Evolutionary conservation across 345 rosid genomes (phyloP).

Genomic region (Pseudoturritis turrita): DNA sequence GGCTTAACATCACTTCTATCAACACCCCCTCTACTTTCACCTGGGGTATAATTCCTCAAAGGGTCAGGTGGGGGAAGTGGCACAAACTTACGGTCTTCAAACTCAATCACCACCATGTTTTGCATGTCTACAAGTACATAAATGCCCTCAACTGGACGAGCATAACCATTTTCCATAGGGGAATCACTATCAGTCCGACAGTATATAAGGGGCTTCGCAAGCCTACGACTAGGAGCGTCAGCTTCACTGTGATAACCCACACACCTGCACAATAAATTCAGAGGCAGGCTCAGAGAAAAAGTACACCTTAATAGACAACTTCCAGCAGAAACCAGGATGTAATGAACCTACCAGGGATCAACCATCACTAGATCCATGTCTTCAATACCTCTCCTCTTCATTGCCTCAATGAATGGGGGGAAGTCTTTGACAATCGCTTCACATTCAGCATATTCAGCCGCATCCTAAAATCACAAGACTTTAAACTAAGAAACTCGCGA

Average conservation of each 20-base stretch:
- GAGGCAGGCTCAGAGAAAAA: neutral
- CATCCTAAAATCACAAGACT: conserved; percentile 47
- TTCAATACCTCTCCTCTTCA: conserved; percentile 86
- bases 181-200: conserved; percentile 92
- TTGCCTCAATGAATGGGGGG: conserved; percentile 75
- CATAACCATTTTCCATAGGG: conserved; percentile 98
- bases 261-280: conserved; percentile 48
- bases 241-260: conserved; percentile 78
- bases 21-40: conserved; percentile 86
- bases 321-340: neutral
- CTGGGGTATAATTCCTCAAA: conserved; percentile 80
- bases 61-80: conserved; percentile 91
- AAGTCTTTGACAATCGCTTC: conserved; percentile 85
- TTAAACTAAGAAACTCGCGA: conserved; percentile 6
- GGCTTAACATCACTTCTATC: conserved; percentile 94
- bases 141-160: conserved; percentile 89
- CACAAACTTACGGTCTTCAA: conserved; percentile 84
- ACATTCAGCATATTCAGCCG: conserved; percentile 84
- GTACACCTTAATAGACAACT: conserved; percentile 5
- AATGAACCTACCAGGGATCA: conserved; percentile 62
- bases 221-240: conserved; percentile 79
- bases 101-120: conserved; percentile 81
- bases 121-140: conserved; percentile 85
- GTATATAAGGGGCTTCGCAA: conserved; percentile 88
- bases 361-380: conserved; percentile 97